Evolutionary conservation across 192 early-diverging fungal genomes (phyloP), one percentile per base, ranked within the genome.

Genomic region (Coemansia sp.): DNA sequence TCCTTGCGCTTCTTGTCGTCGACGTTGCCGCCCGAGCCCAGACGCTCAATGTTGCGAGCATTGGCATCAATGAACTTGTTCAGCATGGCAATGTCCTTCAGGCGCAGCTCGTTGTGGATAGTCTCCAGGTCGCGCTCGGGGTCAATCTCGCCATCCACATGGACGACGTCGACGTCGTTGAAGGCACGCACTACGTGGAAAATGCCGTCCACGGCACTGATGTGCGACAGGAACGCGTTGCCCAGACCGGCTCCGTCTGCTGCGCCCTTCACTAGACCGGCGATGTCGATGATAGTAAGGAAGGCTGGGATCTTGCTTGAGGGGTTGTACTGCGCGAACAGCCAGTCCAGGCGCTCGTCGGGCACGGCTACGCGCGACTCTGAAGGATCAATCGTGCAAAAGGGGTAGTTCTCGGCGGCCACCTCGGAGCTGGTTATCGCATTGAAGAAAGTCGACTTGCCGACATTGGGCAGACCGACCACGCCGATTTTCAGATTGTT

Each of bases 401-500:
- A 98, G 58, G 97, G 97, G 73, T 93, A 97, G 85, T 97, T 98
- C 70, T 94, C 94, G 41, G 94, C 88, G 19, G 86, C 76, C 11
- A 80, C 86, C 19, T 83, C 66, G 39, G 82, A 86, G 65, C 83
- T 87, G 55, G 88, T 88, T 59, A 93, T 83, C 34, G 88, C 90
- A 72, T 93, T 91, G 82, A 93, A 92, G 67, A 91, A 87, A 32
- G 90, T 87, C n/a, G 88, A 91, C 76, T 93, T 91, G 61, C 86
- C 97, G 34, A 99, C 94, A 67, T 99, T 99, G 65, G 97, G 97
- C 65, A 99, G 82, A 38, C 97, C 97, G 27, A 99, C 95, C 32
- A 98, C 93, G 65, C 95, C 93, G 80, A 93, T 88, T 82, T 91
- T 91, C 68, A 93, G 83, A 72, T 93, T 91, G 85, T 93, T 93